These are phyloP conservation scores for Ustilago esculenta DNA, from an alignment of 1,284 basidiomycete species.

Conservation along the genomic window DNA sequence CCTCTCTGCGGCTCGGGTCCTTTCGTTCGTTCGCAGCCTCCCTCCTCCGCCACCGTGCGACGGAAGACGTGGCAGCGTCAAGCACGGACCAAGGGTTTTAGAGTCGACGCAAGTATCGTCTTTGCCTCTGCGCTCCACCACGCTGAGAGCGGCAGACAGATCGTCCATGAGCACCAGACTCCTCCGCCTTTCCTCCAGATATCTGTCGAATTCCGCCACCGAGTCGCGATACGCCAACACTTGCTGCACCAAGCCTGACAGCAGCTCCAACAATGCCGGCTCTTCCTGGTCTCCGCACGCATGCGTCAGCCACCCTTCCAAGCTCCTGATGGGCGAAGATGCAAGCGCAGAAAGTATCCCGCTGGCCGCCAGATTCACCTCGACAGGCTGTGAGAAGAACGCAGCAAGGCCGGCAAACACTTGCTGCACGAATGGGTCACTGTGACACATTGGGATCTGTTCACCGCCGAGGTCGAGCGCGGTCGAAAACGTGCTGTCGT, in stretches of 20 bases:
- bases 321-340: constrained; percentile 81
- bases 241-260: constrained; percentile 66
- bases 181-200: constrained; percentile 83
- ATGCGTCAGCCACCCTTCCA: constrained; percentile 82
- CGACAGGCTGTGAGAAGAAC: constrained; percentile 86
- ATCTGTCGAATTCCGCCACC: constrained; percentile 83
- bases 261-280: constrained; percentile 43
- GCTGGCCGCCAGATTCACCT: constrained; percentile 87
- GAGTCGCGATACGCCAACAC: constrained; percentile 78
- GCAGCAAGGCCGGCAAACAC: constrained; percentile 77
- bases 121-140: constrained; percentile 11
- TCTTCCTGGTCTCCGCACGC: constrained; percentile 75
- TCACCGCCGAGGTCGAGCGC: constrained; percentile 19
- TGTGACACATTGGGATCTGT: constrained; percentile 73
- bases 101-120: constrained; percentile 1
- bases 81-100: constrained; percentile 1
- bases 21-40: constrained; percentile 8
- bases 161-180: constrained; percentile 93
- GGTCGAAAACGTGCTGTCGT: constrained; percentile 48
- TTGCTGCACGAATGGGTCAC: constrained; percentile 79
- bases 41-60: neutral
- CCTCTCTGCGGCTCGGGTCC: constrained; percentile 10
- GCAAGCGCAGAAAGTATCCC: constrained; percentile 81
- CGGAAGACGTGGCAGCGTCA: constrained; percentile 22
- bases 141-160: constrained; percentile 82